These are phyloP conservation scores for Kwoniella sp. DNA, from an alignment of 768 basidiomycete species.

Conservation along the genomic window DNA sequence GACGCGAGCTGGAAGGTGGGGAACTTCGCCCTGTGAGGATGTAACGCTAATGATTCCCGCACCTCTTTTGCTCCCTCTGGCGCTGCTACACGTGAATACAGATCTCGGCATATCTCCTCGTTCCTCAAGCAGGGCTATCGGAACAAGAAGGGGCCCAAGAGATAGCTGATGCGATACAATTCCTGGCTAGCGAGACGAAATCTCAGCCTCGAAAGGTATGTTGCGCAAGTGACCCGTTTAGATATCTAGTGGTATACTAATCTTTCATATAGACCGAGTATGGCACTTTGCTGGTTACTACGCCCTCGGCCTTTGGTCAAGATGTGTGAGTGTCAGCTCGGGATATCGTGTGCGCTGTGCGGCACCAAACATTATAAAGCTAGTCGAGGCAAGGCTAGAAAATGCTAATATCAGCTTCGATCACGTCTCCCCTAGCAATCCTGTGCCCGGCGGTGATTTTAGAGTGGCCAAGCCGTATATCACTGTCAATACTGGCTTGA, in stretches of 20 bases:
- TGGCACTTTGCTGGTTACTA: slow-evolving; percentile 43
- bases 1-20: too few species aligned
- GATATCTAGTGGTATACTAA: too few species aligned
- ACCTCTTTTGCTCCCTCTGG: background rate
- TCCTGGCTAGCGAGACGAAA: slow-evolving; percentile 34
- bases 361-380: too few species aligned
- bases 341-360: background rate
- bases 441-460: slow-evolving; percentile 47
- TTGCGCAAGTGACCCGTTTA: background rate
- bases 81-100: too few species aligned
- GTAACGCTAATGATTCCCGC: background rate
- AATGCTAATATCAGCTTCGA: slow-evolving; percentile 1
- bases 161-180: slow-evolving; percentile 30
- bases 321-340: slow-evolving; percentile 33
- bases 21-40: too few species aligned
- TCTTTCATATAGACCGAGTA: slow-evolving; percentile 33
- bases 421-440: slow-evolving; percentile 26
- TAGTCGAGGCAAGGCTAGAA: too few species aligned
- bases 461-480: slow-evolving; percentile 42
- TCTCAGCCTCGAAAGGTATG: slow-evolving; percentile 32
- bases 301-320: slow-evolving; percentile 43
- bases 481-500: slow-evolving; percentile 45
- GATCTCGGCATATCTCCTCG: slow-evolving; percentile 44
- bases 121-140: slow-evolving; percentile 28
- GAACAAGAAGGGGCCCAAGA: slow-evolving; percentile 26